A percentile compares a stretch with the other conserved stretches of the same genome.
phyloP scores from a whole-genome alignment of 495 filamentous ascomycete genomes.

The Lasiosphaeria hispida region DNA sequence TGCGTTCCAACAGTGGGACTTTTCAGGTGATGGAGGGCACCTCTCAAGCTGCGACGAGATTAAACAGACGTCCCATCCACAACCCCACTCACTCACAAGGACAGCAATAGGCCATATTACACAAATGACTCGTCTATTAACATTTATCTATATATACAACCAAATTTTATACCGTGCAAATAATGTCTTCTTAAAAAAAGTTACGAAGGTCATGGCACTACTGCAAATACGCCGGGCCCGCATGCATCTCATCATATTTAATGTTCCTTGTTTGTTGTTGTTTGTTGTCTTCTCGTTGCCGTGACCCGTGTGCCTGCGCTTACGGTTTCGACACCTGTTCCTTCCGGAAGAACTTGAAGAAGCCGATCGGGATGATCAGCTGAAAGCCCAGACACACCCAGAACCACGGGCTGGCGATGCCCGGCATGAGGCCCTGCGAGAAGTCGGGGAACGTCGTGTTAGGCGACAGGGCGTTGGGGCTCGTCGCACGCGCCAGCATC shows the following conservation, averaged over 20 bases:
- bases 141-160: constrained; percentile 6
- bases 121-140: not conserved
- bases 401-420: constrained; percentile 59
- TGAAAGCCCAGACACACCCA: constrained; percentile 65
- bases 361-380: constrained; percentile 61
- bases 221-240: constrained; percentile 5
- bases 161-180: constrained; percentile 1
- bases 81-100: no score
- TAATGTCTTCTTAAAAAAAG: not conserved
- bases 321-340: constrained; percentile 69
- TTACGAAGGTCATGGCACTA: not conserved
- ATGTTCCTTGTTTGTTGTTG: not conserved
- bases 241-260: constrained; percentile 15
- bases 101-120: not conserved
- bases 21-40: no score
- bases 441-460: constrained; percentile 65
- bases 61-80: no score
- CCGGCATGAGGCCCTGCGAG: constrained; percentile 40
- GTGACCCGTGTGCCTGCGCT: not conserved
- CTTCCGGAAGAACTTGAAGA: constrained; percentile 68
- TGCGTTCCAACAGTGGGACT: no score
- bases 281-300: not conserved
- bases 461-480: constrained; percentile 58
- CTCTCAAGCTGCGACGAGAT: no score
- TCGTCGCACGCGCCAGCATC: constrained; percentile 56